phyloP scores from a whole-genome alignment of 495 filamentous ascomycete species.

The Tuber microsphaerosporum region DNA sequence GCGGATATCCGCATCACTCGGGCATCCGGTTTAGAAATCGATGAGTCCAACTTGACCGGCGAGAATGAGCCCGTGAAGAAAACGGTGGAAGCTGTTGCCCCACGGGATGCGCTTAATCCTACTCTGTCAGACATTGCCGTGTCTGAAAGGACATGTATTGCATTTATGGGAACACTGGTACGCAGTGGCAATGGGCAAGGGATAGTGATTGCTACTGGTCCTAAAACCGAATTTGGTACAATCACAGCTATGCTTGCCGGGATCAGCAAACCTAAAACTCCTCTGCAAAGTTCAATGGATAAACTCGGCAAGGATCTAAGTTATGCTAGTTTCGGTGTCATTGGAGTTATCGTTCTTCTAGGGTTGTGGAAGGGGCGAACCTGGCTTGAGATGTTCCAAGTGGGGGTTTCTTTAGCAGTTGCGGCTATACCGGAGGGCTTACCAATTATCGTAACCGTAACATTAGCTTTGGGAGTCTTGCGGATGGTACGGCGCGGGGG shows the following conservation, averaged over 20 bases:
- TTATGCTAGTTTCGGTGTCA: conserved; percentile 91
- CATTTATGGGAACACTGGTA: conserved; percentile 96
- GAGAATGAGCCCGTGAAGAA: conserved; percentile 91
- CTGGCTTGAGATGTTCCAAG: conserved; percentile 92
- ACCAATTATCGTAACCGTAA: conserved; percentile 96
- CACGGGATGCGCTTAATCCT: conserved; percentile 31
- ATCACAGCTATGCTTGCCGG: conserved; percentile 87
- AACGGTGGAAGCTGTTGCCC: conserved; percentile 55
- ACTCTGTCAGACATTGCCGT: conserved; percentile 35
- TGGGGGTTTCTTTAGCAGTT: conserved; percentile 92
- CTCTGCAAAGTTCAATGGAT: conserved; percentile 94
- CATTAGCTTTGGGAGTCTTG: conserved; percentile 84
- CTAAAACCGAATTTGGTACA: conserved; percentile 89
- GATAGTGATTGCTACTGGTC: conserved; percentile 88
- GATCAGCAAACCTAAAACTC: conserved; percentile 90
- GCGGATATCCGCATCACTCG: conserved; percentile 92
- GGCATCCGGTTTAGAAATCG: conserved; percentile 79
- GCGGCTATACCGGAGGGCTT: conserved; percentile 95
- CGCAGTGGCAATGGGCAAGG: conserved; percentile 94
- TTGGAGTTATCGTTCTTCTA: conserved; percentile 80
- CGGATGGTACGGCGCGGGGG: conserved; percentile 90
- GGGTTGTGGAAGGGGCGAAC: conserved; percentile 82
- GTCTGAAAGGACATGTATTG: conserved; percentile 52
- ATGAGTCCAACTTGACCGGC: conserved; percentile 94
- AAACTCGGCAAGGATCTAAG: conserved; percentile 86